Percentiles rank a stretch among this genome's conserved stretches.
phyloP scores from a whole-genome alignment of 1,284 basidiomycete species.

The Pholiota adiposa region DNA sequence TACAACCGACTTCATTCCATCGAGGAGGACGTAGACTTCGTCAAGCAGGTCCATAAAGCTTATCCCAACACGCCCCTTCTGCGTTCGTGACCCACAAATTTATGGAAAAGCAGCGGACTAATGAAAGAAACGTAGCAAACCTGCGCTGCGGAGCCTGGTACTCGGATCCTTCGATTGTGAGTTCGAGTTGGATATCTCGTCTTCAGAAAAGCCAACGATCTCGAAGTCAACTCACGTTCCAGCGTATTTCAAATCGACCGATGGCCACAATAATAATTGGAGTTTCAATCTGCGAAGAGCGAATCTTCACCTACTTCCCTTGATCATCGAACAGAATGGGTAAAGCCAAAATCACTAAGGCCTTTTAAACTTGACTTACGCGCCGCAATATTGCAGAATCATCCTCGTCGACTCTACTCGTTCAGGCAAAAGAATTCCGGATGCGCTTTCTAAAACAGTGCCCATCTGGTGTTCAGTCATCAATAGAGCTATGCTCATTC shows the following conservation, averaged over 20 bases:
- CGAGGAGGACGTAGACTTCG: conserved; percentile 74
- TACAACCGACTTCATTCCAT: conserved; percentile 91
- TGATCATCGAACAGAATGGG: conserved; percentile 65
- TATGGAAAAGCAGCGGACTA: neutral
- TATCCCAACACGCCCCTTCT: conserved; percentile 69
- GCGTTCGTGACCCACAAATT: conserved; percentile 47
- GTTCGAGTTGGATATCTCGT: conserved; percentile 17
- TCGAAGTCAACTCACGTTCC: conserved; percentile 42
- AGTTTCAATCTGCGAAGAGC: conserved; percentile 85
- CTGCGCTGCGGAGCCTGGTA: conserved; percentile 97
- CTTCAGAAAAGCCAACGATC: neutral
- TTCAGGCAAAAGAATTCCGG: conserved; percentile 92
- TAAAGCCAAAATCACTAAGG: conserved; percentile 32
- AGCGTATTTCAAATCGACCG: conserved; percentile 97
- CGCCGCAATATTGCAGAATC: conserved; percentile 58
- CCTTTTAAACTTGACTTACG: neutral
- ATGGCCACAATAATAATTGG: conserved; percentile 91
- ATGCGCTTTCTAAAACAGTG: conserved; percentile 93
- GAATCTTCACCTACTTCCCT: conserved; percentile 80
- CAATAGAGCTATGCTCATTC: conserved; percentile 67
- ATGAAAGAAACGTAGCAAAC: conserved; percentile 65
- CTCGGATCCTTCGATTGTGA: conserved; percentile 69
- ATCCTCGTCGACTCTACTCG: conserved; percentile 93
- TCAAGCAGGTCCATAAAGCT: conserved; percentile 56
- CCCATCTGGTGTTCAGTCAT: conserved; percentile 96